These are phyloP conservation scores for Neurospora tetraspora DNA, from an alignment of 495 filamentous ascomycete genomes.

Conservation along the genomic window DNA sequence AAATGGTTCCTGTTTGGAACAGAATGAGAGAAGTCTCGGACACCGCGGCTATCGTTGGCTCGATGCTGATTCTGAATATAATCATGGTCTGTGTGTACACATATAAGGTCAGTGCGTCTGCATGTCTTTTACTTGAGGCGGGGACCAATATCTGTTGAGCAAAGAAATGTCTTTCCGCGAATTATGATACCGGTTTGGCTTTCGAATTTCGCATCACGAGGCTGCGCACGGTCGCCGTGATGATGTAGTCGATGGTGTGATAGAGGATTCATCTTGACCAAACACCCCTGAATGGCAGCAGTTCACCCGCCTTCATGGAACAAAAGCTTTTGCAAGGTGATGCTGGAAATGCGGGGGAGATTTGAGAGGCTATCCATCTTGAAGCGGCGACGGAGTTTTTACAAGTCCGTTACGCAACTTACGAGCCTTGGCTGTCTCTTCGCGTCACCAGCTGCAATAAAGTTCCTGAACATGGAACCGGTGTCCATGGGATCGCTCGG, in stretches of 20 bases:
- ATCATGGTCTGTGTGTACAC: neutral
- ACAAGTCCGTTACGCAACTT: too few relatives aligned
- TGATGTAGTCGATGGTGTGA: neutral
- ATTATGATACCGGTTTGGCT: neutral
- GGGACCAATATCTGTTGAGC: neutral
- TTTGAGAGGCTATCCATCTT: neutral
- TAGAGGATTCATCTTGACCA: neutral
- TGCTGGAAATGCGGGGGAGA: neutral
- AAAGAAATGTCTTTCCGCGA: neutral
- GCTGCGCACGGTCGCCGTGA: neutral
- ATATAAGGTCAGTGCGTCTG: neutral
- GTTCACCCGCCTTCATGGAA: neutral
- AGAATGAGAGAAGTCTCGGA: neutral
- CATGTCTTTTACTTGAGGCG: neutral
- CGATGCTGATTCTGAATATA: neutral
- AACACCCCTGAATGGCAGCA: neutral
- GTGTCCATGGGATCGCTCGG: neutral
- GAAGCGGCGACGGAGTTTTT: neutral
- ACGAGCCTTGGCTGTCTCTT: too few relatives aligned
- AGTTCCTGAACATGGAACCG: too few relatives aligned
- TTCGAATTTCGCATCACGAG: neutral
- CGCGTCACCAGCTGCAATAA: too few relatives aligned
- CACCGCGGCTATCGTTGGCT: neutral
- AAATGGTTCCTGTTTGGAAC: neutral
- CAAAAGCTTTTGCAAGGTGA: neutral